phyloP scores from a whole-genome alignment of 495 filamentous ascomycete species.

The Staphylotrichum longicolle region DNA sequence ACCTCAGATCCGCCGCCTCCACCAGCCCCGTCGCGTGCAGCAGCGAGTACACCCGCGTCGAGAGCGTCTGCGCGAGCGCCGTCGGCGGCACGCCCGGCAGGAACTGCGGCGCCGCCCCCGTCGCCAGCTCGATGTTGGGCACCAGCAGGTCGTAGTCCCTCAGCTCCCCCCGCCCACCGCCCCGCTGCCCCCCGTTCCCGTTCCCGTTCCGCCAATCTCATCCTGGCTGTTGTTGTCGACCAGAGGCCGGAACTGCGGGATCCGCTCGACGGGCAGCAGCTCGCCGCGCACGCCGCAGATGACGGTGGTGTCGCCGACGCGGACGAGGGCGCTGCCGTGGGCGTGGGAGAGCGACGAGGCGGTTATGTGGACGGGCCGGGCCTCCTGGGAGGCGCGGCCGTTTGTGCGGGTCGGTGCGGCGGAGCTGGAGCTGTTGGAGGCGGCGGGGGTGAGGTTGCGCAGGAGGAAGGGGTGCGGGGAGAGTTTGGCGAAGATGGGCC shows the following conservation, averaged over 20 bases:
- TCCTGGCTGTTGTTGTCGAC: slow-evolving; percentile 25
- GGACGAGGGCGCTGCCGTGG: slow-evolving; percentile 82
- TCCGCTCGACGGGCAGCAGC: slow-evolving; percentile 67
- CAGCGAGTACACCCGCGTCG: slow-evolving; percentile 70
- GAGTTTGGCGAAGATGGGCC: slow-evolving; percentile 82
- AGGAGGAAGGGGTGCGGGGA: slow-evolving; percentile 86
- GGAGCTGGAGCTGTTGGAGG: slow-evolving; percentile 26
- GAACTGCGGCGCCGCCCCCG: slow-evolving; percentile 81
- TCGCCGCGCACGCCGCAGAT: slow-evolving; percentile 90
- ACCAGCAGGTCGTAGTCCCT: slow-evolving; percentile 72
- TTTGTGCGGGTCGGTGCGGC: slow-evolving; percentile 67
- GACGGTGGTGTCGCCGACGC: slow-evolving; percentile 83
- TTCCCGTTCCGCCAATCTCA: slow-evolving; percentile 11
- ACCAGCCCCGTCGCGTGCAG: slow-evolving; percentile 67
- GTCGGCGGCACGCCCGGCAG: slow-evolving; percentile 80
- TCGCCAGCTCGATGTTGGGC: slow-evolving; percentile 86
- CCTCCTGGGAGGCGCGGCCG: slow-evolving; percentile 66
- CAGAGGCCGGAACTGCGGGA: slow-evolving; percentile 58
- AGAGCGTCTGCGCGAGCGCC: slow-evolving; percentile 75
- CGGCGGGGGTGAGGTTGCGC: slow-evolving; percentile 67
- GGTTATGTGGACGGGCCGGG: slow-evolving; percentile 69
- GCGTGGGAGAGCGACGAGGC: slow-evolving; percentile 79
- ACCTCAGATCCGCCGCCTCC: slow-evolving; percentile 63
- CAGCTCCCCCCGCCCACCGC: slow-evolving; percentile 37
- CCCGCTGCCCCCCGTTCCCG: slow-evolving; percentile 24